Evolutionary conservation across 306 rosid species (phyloP).

Genomic region (Psophocarpus tetragonolobus): DNA sequence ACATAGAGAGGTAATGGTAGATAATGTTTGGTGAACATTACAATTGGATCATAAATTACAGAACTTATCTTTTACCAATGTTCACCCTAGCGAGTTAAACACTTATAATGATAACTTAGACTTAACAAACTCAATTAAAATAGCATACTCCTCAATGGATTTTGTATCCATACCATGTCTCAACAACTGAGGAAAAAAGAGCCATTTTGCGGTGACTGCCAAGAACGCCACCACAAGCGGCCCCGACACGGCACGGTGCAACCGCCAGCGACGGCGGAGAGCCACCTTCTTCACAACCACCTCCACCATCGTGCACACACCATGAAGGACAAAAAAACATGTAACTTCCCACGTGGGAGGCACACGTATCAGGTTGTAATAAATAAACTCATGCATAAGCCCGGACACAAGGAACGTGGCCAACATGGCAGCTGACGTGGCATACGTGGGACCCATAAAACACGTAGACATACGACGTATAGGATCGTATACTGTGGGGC

Average conservation of each 20-base stretch:
- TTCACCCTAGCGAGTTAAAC: neutral
- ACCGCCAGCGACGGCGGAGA: slow-evolving; percentile 36
- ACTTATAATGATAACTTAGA: slow-evolving; percentile 3
- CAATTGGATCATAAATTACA: neutral
- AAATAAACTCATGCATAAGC: slow-evolving; percentile 63
- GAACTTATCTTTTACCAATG: neutral
- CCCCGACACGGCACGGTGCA: slow-evolving; percentile 44
- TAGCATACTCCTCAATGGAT: slow-evolving; percentile 43
- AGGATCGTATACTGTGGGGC: slow-evolving; percentile 49
- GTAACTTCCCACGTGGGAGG: slow-evolving; percentile 84
- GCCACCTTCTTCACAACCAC: slow-evolving; percentile 48
- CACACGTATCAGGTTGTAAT: slow-evolving; percentile 53
- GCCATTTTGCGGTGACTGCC: slow-evolving; percentile 47
- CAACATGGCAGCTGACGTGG: slow-evolving; percentile 23
- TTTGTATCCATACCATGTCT: slow-evolving; percentile 52
- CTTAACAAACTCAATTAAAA: slow-evolving; percentile 29
- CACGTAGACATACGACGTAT: neutral
- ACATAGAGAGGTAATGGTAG: too few relatives aligned
- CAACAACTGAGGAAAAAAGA: slow-evolving; percentile 59
- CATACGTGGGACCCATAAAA: slow-evolving; percentile 28
- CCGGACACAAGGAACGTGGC: slow-evolving; percentile 56
- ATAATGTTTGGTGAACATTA: neutral
- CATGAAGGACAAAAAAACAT: slow-evolving; percentile 63
- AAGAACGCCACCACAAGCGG: slow-evolving; percentile 43
- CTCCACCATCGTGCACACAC: slow-evolving; percentile 53